Conservation (phyloP, 2,329 filamentous ascomycete genomes). For the Cryphonectria nitschkei region DNA sequence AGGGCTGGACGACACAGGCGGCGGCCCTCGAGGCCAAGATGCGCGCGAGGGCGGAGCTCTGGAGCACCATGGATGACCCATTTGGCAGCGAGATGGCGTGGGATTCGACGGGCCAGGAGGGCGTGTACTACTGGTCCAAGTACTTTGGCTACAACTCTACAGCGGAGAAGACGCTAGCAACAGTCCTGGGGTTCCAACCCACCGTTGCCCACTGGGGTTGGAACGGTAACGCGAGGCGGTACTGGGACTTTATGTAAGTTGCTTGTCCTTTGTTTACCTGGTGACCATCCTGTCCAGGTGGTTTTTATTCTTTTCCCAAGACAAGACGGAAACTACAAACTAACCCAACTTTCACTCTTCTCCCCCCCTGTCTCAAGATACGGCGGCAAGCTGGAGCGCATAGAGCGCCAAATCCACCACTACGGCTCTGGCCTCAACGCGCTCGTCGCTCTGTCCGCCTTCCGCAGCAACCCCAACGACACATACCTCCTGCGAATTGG, state of each 20-base stretch:
- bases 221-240: slow-evolving; percentile 63
- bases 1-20: slow-evolving; percentile 47
- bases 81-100: slow-evolving; percentile 66
- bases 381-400: slow-evolving; percentile 46
- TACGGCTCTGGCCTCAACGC: slow-evolving; percentile 64
- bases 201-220: slow-evolving; percentile 64
- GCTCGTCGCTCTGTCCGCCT: slow-evolving; percentile 56
- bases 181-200: slow-evolving; percentile 60
- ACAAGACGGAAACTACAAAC: no score
- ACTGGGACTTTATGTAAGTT: slow-evolving; percentile 56
- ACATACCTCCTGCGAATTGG: slow-evolving; percentile 57
- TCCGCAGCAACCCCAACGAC: slow-evolving; percentile 49
- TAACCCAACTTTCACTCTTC: no score
- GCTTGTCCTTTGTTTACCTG: neutral
- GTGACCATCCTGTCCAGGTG: neutral
- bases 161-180: slow-evolving; percentile 53
- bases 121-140: slow-evolving; percentile 62
- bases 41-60: slow-evolving; percentile 51
- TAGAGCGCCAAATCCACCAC: slow-evolving; percentile 60
- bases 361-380: slow-evolving; percentile 36
- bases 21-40: slow-evolving; percentile 48
- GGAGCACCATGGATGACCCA: slow-evolving; percentile 55
- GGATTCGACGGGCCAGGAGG: slow-evolving; percentile 66
- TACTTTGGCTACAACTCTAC: slow-evolving; percentile 55
- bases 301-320: neutral